Evolutionary conservation across 257 asterid genomes (phyloP), one percentile per base, ranked within the genome.

Genomic region (Nicotiana sylvestris): DNA sequence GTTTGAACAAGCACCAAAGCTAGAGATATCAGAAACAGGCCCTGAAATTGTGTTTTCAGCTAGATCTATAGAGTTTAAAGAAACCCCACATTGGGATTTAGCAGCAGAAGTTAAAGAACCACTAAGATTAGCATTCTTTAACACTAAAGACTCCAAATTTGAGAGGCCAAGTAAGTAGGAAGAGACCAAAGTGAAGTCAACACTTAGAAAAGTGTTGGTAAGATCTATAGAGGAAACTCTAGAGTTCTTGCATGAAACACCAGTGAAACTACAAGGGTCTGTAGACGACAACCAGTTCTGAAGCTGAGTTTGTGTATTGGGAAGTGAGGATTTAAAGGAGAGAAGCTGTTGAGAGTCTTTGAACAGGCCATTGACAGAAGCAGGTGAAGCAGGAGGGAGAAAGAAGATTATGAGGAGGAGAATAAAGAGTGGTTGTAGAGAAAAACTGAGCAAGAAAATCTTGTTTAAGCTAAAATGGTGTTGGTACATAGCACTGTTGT

Each of bases 11-110:
- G 78, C 84, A 12, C 87, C 91, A 37, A 96, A 86, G 32, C 87
- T 80, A 11, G 90, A 68, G 51, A 94, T 65, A 81, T 93, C 98
- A 46, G 91, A 58, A 32, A 90, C 67, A 1, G 93, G 90, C 3
- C 99, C 98, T 11, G 99, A 88, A 84, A 96, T 80, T 78, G 85
- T 65, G 85, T 96, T 96, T 30, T 74, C 93, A 16, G 99, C 87
- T 80, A 96, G 98, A 96, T 96, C 99, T 87, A 96, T 12, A 0
- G 84, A 84, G 51, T 57, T 83, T 25, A 96, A 70, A 9, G 78
- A 55, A 30, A 57, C 67, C 13, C 82, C 55, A 79, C 99, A 94
- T 35, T 91, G 80, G 84, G 87, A 68, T 84, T 87, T 88, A 8
- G 90, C 74, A 12, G 70, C 25, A 15, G 94, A 83, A 46, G 90